Conservation (phyloP, 2,329 filamentous ascomycete species). For the Onygena corvina region DNA sequence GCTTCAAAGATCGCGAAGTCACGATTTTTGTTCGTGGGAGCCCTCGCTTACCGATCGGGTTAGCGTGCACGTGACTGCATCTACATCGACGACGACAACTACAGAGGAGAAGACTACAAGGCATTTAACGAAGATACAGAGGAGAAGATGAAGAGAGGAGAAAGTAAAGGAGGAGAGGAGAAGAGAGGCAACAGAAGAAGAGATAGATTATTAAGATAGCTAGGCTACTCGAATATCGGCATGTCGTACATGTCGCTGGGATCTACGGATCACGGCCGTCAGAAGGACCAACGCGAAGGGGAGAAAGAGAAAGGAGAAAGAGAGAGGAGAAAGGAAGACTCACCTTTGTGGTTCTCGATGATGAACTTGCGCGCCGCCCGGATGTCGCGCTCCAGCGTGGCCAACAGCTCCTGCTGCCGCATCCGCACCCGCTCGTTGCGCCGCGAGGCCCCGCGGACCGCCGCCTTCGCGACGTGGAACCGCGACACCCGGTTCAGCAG, state of each 20-base stretch:
- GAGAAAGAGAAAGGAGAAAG: slow-evolving; percentile 8
- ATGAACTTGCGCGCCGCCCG: slow-evolving; percentile 44
- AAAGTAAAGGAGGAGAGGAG: background rate
- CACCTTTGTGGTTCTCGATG: slow-evolving; percentile 41
- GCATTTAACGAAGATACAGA: background rate
- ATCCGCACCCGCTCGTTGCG: slow-evolving; percentile 39
- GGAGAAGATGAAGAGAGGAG: background rate
- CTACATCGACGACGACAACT: too few species aligned
- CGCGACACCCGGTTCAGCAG: slow-evolving; percentile 48
- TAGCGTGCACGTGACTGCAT: background rate
- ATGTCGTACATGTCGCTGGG: slow-evolving; percentile 42
- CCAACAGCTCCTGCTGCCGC: slow-evolving; percentile 36
- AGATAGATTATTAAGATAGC: background rate
- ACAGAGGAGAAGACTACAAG: too few species aligned
- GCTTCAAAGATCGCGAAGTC: slow-evolving; percentile 6
- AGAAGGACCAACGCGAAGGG: background rate
- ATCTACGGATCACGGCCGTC: slow-evolving; percentile 31
- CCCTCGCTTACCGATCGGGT: slow-evolving; percentile 14
- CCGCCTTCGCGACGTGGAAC: slow-evolving; percentile 47
- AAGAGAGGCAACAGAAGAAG: background rate
- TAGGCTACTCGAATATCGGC: slow-evolving; percentile 30
- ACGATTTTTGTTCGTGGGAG: slow-evolving; percentile 12
- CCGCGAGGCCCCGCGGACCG: slow-evolving; percentile 39
- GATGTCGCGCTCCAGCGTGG: slow-evolving; percentile 40
- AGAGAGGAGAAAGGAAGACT: slow-evolving; percentile 16